Base-by-base conservation (phyloP, 1,284 basidiomycete genomes). In the Heterobasidion irregulare region DNA sequence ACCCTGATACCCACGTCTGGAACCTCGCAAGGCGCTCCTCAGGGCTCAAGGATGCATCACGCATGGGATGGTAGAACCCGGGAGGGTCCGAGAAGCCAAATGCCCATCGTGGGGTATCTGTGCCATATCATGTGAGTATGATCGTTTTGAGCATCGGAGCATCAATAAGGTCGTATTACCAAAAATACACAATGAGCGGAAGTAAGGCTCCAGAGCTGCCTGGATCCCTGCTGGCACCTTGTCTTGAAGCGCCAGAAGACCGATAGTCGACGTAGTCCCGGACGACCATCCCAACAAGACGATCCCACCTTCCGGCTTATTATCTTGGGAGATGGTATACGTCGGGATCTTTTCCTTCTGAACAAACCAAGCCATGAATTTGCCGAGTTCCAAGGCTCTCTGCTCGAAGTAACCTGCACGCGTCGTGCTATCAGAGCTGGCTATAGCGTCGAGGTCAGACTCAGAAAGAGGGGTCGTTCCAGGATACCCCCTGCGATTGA, bases 191-290 rank as follows among this genome's bases (percentile, higher is more conserved):
- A 19, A 36, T 5, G 50, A 16, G 13, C 50, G 50, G 15, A 51
- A 12, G 50, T 51, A 51, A 2, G 50, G 50, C 15, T 38, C 50
- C 3, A 51, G 15, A 6, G 19, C 13, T 19, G 38, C 32, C 16
- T 36, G 13, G 6, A 16, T 19, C 15, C 19, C 16, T 12, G 35
- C 50, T 6, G 50, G 38, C 15, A 51, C 36, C 38, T 16, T n/a
- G 8, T n/a, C 35, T 5, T 19, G 50, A n/a, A 32, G 38, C 13
- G 50, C 19, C 9, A 51, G 38, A 15, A 51, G 7, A 16, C 16
- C 38, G 15, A 51, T 19, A 16, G 34, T n/a, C 6, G 35, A n/a
- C 18, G 50, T 51, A 19, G 18, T 51, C 3, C 12, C 92, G 58
- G 86, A 51, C 10, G 50, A 51, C 50, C 50, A 51, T 5, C 38